Percentiles rank a stretch among this genome's conserved stretches.
phyloP scores from a whole-genome alignment of 1,139 yeast species.

The Saccharomyces hybrid region DNA sequence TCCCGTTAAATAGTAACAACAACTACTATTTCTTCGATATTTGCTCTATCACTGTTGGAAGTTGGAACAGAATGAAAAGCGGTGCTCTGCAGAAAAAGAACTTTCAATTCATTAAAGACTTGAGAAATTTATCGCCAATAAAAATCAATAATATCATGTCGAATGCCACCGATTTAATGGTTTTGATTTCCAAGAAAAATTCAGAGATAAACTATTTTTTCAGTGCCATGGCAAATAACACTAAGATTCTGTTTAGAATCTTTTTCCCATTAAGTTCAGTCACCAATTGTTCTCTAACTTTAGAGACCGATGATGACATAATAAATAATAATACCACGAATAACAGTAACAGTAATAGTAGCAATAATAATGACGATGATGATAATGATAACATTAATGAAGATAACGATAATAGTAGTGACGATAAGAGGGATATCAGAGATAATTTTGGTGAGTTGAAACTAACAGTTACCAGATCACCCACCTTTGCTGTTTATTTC shows the following conservation, averaged over 20 bases:
- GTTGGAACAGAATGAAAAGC: constrained; percentile 69
- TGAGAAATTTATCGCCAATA: constrained; percentile 59
- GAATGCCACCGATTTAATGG: constrained; percentile 55
- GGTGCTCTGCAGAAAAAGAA: constrained; percentile 43
- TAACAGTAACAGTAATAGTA: background rate
- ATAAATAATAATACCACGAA: background rate
- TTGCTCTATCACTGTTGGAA: constrained; percentile 59
- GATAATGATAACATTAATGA: background rate
- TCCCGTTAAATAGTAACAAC: constrained; percentile 53
- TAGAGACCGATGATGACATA: constrained; percentile 26
- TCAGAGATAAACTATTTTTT: constrained; percentile 67
- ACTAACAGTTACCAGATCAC: constrained; percentile 48
- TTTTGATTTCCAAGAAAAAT: constrained; percentile 59
- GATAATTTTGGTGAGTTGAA: constrained; percentile 43
- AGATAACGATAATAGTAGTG: constrained; percentile 7
- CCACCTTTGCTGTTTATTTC: constrained; percentile 70
- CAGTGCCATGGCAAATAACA: constrained; percentile 57
- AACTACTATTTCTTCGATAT: constrained; percentile 63
- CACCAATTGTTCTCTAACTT: constrained; percentile 32
- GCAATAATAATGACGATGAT: constrained; percentile 6
- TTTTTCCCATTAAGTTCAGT: constrained; percentile 48
- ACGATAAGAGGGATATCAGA: constrained; percentile 8
- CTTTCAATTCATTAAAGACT: constrained; percentile 33
- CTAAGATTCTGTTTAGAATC: constrained; percentile 60
- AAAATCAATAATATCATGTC: constrained; percentile 55